Evolutionary conservation across 257 asterid genomes (phyloP), one percentile per base, ranked within the genome.

Genomic region (Paraleonurus japonicus): DNA sequence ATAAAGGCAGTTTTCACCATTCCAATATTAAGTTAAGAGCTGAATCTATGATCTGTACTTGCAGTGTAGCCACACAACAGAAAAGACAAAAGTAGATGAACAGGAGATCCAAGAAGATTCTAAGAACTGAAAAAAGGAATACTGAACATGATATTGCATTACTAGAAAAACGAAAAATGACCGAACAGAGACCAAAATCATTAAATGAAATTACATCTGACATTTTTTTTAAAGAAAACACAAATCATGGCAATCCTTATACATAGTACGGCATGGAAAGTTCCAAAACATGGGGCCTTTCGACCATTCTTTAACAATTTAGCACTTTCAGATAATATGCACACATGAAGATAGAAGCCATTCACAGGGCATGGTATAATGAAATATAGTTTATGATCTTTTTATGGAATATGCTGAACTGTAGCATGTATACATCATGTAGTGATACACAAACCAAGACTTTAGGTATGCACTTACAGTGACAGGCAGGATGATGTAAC

Each of bases 401-500:
- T 65, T 37, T 20, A 51, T 19, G 35, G 48, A 65, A 22, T 59
- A 65, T 47, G 57, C 19, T 54, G 60, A 51, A n/a, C n/a, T n/a
- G 43, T 35, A 35, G 9, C 43, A 62, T 32, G 19, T 23, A 17
- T 35, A 23, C 19, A 30, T 54, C 28, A 12, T 28, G 16, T 20
- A 12, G 59, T 15, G 22, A 71, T 45, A 61, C 13, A 61, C 16
- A 60, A 71, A 39, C 68, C 55, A 71, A 24, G 20, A 64, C 71
- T 62, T 12, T 8, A 54, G 57, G 35, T 17, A 51, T 72, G 75
- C 75, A 75, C 79, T 72, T 74, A 78, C 84, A 68, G 76, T 37
- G 58, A 67, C 79, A 69, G 74, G 76, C 76, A 80, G 76, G 76
- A 78, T 75, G 67, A 62, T 63, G 77, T 27, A 66, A 50, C 64